phyloP scores from a whole-genome alignment of 2,329 filamentous ascomycete species.

The Plectosphaerella plurivora region DNA sequence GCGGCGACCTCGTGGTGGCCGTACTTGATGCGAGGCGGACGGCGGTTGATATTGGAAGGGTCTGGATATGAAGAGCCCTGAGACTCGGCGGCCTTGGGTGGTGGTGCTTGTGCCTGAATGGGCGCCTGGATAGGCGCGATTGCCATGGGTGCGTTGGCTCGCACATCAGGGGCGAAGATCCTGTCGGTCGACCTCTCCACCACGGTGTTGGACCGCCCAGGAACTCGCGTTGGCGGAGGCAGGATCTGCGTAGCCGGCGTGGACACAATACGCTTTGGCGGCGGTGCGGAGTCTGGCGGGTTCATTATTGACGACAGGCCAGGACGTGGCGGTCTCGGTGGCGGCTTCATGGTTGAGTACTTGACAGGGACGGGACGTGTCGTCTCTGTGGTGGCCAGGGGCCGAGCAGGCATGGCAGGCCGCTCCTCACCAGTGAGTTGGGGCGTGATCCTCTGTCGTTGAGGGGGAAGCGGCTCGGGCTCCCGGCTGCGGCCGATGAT shows the following conservation, averaged over 20 bases:
- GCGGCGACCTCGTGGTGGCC: slow-evolving; percentile 73
- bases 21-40: slow-evolving; percentile 70
- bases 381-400: slow-evolving; percentile 30
- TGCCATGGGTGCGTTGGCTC: slow-evolving; percentile 15
- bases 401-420: slow-evolving; percentile 46
- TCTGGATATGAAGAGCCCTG: slow-evolving; percentile 71
- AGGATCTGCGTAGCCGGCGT: slow-evolving; percentile 11
- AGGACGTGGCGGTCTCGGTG: slow-evolving; percentile 38
- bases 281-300: slow-evolving; percentile 14
- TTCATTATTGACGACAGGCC: slow-evolving; percentile 15
- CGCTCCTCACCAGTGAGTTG: slow-evolving; percentile 38
- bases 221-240: slow-evolving; percentile 16
- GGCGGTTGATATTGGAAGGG: slow-evolving; percentile 75
- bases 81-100: slow-evolving; percentile 16
- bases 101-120: not conserved
- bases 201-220: slow-evolving; percentile 25
- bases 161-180: slow-evolving; percentile 28
- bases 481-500: not conserved
- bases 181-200: slow-evolving; percentile 40
- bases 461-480: not conserved
- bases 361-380: slow-evolving; percentile 18
- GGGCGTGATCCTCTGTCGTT: slow-evolving; percentile 23
- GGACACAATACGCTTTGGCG: slow-evolving; percentile 18
- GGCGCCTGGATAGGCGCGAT: slow-evolving; percentile 9
- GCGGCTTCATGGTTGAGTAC: slow-evolving; percentile 28